Evolutionary conservation across 106 monocot species (phyloP).

Genomic region (Acanthochlamys bracteata): DNA sequence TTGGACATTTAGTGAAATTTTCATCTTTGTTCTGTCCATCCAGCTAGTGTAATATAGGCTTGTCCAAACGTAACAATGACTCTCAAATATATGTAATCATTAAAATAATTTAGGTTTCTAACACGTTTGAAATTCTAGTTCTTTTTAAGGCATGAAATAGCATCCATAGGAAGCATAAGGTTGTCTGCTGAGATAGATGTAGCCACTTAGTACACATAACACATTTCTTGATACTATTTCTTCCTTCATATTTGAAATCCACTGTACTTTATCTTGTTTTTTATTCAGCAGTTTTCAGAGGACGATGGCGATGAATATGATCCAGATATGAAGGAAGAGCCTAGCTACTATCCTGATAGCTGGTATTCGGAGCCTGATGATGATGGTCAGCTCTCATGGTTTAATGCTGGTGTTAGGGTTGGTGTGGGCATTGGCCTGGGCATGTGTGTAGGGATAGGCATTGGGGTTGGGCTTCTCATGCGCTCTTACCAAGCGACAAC

Average conservation of each 20-base stretch:
- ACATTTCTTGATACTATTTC: too few relatives aligned
- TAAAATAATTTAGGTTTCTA: too few relatives aligned
- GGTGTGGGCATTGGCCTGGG: conserved; percentile 42
- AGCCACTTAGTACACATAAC: too few relatives aligned
- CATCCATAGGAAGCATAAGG: too few relatives aligned
- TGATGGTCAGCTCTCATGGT: conserved; percentile 38
- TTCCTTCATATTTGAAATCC: neutral
- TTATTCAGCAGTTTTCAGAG: conserved; percentile 4
- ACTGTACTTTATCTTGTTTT: neutral
- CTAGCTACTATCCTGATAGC: conserved; percentile 16
- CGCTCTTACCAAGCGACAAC: conserved; percentile 41
- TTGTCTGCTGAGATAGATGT: too few relatives aligned
- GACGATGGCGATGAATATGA: conserved; percentile 9
- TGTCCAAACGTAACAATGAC: too few relatives aligned
- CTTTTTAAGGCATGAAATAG: too few relatives aligned
- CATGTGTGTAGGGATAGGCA: conserved; percentile 34
- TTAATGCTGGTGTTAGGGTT: conserved; percentile 40
- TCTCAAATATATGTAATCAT: too few relatives aligned
- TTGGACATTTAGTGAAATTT: too few relatives aligned
- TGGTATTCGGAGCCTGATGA: conserved; percentile 17
- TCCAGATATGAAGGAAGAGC: conserved; percentile 4
- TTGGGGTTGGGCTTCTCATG: conserved; percentile 39
- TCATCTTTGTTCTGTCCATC: too few relatives aligned
- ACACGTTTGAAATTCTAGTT: too few relatives aligned
- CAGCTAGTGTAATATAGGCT: too few relatives aligned